Conservation (phyloP, 257 asterid species). For the Galeopsis tetrahit region DNA sequence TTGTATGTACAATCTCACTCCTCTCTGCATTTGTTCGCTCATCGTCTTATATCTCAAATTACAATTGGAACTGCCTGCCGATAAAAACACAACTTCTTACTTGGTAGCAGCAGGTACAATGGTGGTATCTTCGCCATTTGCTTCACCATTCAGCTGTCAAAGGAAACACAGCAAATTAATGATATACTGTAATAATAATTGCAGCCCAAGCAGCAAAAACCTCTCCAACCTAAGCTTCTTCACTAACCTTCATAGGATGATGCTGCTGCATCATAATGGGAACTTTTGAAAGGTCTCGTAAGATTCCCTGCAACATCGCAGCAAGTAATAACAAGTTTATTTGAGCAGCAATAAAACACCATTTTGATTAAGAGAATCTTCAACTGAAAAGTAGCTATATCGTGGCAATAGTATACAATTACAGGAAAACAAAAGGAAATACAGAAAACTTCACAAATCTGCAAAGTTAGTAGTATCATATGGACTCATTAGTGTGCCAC, state of each 20-base stretch:
- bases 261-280: slow-evolving; percentile 63
- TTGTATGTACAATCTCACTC: slow-evolving; percentile 13
- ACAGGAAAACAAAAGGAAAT: no score
- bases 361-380: neutral
- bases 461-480: no score
- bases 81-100: slow-evolving; percentile 4
- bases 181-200: neutral
- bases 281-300: slow-evolving; percentile 84
- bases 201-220: neutral
- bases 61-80: slow-evolving; percentile 10
- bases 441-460: no score
- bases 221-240: slow-evolving; percentile 31
- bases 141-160: slow-evolving; percentile 59
- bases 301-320: slow-evolving; percentile 64
- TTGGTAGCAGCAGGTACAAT: slow-evolving; percentile 46
- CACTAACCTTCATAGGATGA: slow-evolving; percentile 49
- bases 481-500: no score
- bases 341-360: neutral
- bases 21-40: neutral
- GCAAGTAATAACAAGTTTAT: slow-evolving; percentile 9
- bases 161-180: slow-evolving; percentile 18
- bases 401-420: neutral
- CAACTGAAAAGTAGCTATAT: neutral
- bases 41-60: slow-evolving; percentile 21
- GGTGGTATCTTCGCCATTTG: slow-evolving; percentile 46